phyloP scores from a whole-genome alignment of 768 basidiomycete species.

The Aureoboletus auriporus region DNA sequence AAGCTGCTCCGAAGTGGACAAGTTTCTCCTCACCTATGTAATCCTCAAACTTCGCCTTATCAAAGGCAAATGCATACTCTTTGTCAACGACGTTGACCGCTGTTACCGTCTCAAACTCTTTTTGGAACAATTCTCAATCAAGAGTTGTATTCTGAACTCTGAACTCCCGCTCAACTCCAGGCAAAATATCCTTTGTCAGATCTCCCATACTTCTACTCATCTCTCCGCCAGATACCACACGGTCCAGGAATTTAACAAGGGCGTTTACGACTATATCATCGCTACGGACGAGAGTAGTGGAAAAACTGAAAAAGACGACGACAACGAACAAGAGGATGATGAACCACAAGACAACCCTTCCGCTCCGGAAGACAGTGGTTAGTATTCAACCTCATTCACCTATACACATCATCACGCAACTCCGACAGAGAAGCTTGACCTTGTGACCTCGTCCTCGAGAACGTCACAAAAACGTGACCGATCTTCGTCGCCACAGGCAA shows the following conservation, averaged over 20 bases:
- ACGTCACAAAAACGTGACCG: conserved; percentile 9
- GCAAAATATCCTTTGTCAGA: conserved; percentile 28
- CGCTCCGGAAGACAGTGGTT: conserved; percentile 27
- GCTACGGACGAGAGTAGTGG: conserved; percentile 88
- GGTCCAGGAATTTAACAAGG: conserved; percentile 98
- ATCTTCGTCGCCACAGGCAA: too few species aligned
- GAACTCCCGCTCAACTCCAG: conserved; percentile 94
- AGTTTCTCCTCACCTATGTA: conserved; percentile 94
- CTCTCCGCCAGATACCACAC: conserved; percentile 70
- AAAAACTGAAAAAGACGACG: conserved; percentile 47
- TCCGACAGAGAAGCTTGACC: conserved; percentile 44
- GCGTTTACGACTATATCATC: conserved; percentile 97
- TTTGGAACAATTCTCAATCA: conserved; percentile 95
- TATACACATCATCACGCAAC: conserved; percentile 26
- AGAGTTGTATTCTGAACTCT: conserved; percentile 92
- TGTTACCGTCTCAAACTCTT: conserved; percentile 97
- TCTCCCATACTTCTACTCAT: conserved; percentile 2
- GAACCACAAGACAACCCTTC: neutral
- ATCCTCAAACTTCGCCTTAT: conserved; percentile 95
- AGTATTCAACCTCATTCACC: conserved; percentile 5
- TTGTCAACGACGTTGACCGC: conserved; percentile 94
- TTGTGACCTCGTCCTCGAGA: conserved; percentile 14
- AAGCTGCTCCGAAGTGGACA: conserved; percentile 91
- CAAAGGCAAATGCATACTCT: conserved; percentile 93
- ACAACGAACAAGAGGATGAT: conserved; percentile 40